Base-by-base conservation (phyloP, 2,329 filamentous ascomycete species). In the Alternaria viburni region DNA sequence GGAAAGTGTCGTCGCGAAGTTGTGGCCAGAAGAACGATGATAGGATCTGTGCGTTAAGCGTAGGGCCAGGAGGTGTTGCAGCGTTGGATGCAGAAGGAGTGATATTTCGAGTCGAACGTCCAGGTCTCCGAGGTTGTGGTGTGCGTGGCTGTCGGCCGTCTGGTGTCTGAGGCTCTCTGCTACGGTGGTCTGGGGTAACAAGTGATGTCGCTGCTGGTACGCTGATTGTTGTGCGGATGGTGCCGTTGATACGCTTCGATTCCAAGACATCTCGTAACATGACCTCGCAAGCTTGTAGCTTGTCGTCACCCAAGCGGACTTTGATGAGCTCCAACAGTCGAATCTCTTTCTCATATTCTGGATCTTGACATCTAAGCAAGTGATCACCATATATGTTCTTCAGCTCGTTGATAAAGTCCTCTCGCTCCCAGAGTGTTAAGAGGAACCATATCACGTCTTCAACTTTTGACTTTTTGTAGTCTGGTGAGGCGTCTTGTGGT, bases 181-280 rank as follows among this genome's bases (percentile, higher is more conserved):
- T 58, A 50, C 60, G 69, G 9, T 65, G 51, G 17, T 73, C 69
- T 21, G 73, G 71, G n/a, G 69, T 74, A 19, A 61, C 64, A 9
- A 68, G 57, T 4, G 62, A 62, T 10, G 65, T 58, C 7, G 61
- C 17, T 17, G 54, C 46, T n/a, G 62, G 54, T 41, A 21, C 49
- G 12, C 41, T 65, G 58, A 65, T 69, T 6, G 73, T 67, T 41
- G 72, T 70, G 45, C 64, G 74, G 6, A 77, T 78, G 5, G 86
- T 83, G 8, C 84, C 82, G 75, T 97, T 92, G 62, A 96, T 88
- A 45, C 88, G 86, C 64, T 86, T 86, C 2, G 93, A 97, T 74
- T 97, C 94, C 68, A 91, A 87, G 36, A 98, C 91, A 77, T 99
- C 96, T 67, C 91, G 92, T 61, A 99, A 87, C 96, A 99, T 99